Evolutionary conservation across 2,329 filamentous ascomycete genomes (phyloP), one percentile per base, ranked within the genome.

Genomic region (Sclerotinia glacialis): DNA sequence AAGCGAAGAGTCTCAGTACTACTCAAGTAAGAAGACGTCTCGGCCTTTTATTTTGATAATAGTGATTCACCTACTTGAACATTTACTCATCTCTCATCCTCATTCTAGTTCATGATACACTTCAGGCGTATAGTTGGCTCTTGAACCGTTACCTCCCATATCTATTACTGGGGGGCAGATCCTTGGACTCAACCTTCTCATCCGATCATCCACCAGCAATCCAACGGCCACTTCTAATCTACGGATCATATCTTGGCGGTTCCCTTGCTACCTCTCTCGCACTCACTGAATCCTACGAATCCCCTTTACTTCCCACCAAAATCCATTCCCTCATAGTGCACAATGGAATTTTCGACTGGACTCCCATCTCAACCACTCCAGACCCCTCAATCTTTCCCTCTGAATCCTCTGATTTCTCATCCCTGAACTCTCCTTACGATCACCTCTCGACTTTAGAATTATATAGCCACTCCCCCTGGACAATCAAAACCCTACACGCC

Each of bases 311-410:
- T n/a, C 12, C 78, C 40, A 2, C 68, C 68, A 12, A 67, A 76
- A 79, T 79, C 6, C 18, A 49, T 37, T 85, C 85, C 9, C 75
- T 87, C 42, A 77, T 85, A 21, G 80, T 82, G 9, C 83, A 83
- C 75, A 86, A 89, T 70, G 86, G 85, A 52, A 80, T 89, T 67
- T 89, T 86, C 77, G 83, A 89, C 77, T 89, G 86, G 86, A 86
- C 85, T 66, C 83, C 80, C 74, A 85, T 87, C 67, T 79, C 86
- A 6, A 83, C 0, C 80, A 83, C 80, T 83, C 69, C 83, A 14
- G 34, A 56, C 40, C 40, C 42, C 50, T 31, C 46, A 42, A 12
- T 31, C 34, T 23, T 23, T 60, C 16, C n/a, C 53, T 47, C 26
- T 46, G 12, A n/a, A 34, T 26, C 28, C 31, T 18, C 52, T 47